Conservation (phyloP, 352 stramenopile genomes). For the Peronosclerospora sorghi region DNA sequence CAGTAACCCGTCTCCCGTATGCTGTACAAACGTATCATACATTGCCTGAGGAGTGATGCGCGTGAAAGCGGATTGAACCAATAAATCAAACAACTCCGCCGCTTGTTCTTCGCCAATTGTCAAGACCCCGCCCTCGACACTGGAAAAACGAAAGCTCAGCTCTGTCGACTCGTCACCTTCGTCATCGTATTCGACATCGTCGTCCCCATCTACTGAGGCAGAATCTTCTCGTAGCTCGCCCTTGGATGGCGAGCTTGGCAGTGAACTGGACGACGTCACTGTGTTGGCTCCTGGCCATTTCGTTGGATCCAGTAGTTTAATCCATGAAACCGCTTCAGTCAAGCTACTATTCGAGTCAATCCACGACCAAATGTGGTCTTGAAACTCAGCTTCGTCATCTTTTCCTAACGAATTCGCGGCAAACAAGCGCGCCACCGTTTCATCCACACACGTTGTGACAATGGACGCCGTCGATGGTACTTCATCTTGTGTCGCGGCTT, state of each 20-base stretch:
- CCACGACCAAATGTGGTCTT: conserved; percentile 45
- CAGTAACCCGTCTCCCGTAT: conserved; percentile 69
- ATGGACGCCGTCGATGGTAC: too few relatives aligned
- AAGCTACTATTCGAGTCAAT: conserved; percentile 37
- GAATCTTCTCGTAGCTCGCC: conserved; percentile 15
- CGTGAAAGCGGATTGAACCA: conserved; percentile 60
- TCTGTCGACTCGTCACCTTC: conserved; percentile 9
- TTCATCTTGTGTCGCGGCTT: too few relatives aligned
- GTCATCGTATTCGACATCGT: conserved; percentile 16
- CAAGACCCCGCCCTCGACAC: conserved; percentile 45
- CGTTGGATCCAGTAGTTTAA: conserved; percentile 53
- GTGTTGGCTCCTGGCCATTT: conserved; percentile 57
- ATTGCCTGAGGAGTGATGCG: conserved; percentile 59
- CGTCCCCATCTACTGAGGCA: conserved; percentile 4
- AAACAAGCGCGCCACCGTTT: conserved; percentile 43
- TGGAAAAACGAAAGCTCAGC: conserved; percentile 62
- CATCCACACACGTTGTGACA: conserved; percentile 38
- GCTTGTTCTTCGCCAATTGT: conserved; percentile 51
- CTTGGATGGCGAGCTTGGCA: conserved; percentile 13
- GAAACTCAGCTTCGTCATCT: conserved; percentile 22
- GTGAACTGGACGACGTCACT: conserved; percentile 16
- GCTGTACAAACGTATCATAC: conserved; percentile 81
- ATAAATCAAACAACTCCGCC: conserved; percentile 43
- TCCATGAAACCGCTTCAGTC: conserved; percentile 42
- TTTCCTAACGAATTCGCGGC: conserved; percentile 29